Evolutionary conservation across 495 filamentous ascomycete species (phyloP).

Genomic region (Penicillium lagena): DNA sequence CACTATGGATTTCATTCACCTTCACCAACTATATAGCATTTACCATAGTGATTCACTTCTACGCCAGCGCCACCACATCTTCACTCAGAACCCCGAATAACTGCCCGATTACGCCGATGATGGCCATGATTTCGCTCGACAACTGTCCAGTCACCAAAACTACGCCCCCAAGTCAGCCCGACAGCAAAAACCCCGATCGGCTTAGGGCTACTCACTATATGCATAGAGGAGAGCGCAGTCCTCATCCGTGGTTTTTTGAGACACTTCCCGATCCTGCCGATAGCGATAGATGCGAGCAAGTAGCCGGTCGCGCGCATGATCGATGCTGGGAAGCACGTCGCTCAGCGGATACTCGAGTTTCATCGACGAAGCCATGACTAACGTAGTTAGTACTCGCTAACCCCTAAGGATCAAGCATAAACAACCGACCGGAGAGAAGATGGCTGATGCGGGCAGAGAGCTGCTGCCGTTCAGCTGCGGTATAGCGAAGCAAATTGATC

Average conservation of each 20-base stretch:
- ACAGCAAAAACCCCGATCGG: neutral
- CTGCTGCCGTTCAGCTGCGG: slow-evolving; percentile 68
- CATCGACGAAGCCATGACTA: slow-evolving; percentile 83
- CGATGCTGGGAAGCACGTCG: slow-evolving; percentile 76
- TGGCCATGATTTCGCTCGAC: slow-evolving; percentile 41
- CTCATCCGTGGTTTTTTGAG: slow-evolving; percentile 50
- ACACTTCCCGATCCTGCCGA: slow-evolving; percentile 57
- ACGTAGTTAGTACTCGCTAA: too few species aligned
- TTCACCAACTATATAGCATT: too few species aligned
- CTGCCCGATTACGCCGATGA: slow-evolving; percentile 42
- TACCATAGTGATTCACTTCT: neutral
- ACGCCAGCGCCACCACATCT: slow-evolving; percentile 57
- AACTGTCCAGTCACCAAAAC: slow-evolving; percentile 49
- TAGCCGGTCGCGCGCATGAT: slow-evolving; percentile 71
- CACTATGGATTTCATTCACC: too few species aligned
- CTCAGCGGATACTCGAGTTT: slow-evolving; percentile 91
- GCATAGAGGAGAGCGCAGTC: slow-evolving; percentile 68
- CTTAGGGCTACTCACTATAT: slow-evolving; percentile 46
- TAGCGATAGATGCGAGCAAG: slow-evolving; percentile 88
- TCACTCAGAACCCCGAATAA: slow-evolving; percentile 72
- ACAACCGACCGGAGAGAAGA: slow-evolving; percentile 65
- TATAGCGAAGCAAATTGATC: slow-evolving; percentile 69
- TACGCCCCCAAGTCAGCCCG: slow-evolving; percentile 5
- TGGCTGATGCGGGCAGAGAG: slow-evolving; percentile 85
- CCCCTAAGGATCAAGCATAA: too few species aligned